Evolutionary conservation across 768 basidiomycete genomes (phyloP), one percentile per base, ranked within the genome.

Genomic region (Amanita exitialis): DNA sequence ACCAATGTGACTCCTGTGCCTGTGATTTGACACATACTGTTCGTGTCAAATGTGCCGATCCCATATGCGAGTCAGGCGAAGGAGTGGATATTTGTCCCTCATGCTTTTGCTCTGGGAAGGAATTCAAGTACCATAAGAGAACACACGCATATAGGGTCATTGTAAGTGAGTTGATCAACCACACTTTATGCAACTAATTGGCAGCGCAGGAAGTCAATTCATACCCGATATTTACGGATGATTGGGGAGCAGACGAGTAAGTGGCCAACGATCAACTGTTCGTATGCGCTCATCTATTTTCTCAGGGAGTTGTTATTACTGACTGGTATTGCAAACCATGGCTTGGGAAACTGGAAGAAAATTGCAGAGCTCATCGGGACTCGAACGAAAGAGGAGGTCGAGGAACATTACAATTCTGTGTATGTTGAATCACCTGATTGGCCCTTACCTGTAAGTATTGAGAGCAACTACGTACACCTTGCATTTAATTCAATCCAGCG

Each of bases 171-270:
- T 13, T 47, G 51, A 42, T 20, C 25, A n/a, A 35, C 39, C 49
- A 30, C 12, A 21, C 27, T n/a, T 34, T 16, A 9, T 28, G 10
- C 35, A 21, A 18, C 32, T 35, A 13, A 41, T 34, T 36, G 35
- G 37, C 36, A 32, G 39, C 47, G 9, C 62, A 94, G 93, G 94
- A 96, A 70, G 78, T 94, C 60, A 91, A 96, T 64, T 92, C 95
- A 6, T 90, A 94, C 66, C 96, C 95, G 2, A 96, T 99, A 60
- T 95, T 96, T 60, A 77, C 83, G 6, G 82, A 86, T 51, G 91
- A 95, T 64, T 98, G 95, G 96, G 95, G 93, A 35, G 95, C 94
- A 7, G 95, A 98, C 65, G 95, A 99, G 90, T 92, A 59, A 66
- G 83, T 71, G 2, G 36, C 47, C 18, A 39, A 27, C 44, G 27